Percentiles rank a stretch among this genome's conserved stretches.
Evolutionary conservation across 2,329 filamentous ascomycete species (phyloP).

Genomic region (Penicillium rolfsii): DNA sequence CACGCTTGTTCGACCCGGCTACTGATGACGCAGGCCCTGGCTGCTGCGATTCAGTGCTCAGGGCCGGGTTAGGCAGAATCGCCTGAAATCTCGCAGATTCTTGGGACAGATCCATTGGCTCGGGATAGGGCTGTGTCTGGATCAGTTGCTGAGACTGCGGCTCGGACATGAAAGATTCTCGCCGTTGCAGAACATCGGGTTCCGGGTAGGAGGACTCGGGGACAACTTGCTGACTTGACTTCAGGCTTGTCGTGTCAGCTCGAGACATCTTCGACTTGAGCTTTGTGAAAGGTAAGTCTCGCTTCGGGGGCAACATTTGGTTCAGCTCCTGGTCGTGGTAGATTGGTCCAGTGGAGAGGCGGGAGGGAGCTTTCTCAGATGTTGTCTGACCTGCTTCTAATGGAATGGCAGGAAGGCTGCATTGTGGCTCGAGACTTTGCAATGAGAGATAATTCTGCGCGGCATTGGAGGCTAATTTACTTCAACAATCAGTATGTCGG

Average conservation of each 20-base stretch:
- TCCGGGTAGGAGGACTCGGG: constrained; percentile 5
- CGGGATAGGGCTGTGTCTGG: constrained; percentile 15
- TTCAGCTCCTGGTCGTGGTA: constrained; percentile 37
- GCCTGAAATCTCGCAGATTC: neutral
- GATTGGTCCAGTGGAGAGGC: constrained; percentile 34
- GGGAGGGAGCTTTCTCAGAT: constrained; percentile 4
- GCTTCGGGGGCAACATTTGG: constrained; percentile 46
- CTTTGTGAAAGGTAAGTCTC: constrained; percentile 47
- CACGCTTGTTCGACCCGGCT: neutral
- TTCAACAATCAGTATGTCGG: neutral
- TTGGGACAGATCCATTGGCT: neutral
- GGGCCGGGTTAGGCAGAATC: neutral
- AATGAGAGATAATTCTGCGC: neutral
- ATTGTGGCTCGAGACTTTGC: neutral
- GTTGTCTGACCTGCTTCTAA: neutral
- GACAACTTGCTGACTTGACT: neutral
- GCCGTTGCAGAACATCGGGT: neutral
- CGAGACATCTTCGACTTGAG: constrained; percentile 27
- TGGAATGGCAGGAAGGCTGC: neutral
- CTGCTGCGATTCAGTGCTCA: neutral
- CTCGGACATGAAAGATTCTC: constrained; percentile 11
- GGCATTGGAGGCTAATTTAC: neutral
- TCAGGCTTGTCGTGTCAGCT: constrained; percentile 3
- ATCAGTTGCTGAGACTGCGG: constrained; percentile 13
- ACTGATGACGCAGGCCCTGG: neutral